These are phyloP conservation scores for Solanum hybrid DNA, from an alignment of 305 asterid genomes.

Conservation along the genomic window DNA sequence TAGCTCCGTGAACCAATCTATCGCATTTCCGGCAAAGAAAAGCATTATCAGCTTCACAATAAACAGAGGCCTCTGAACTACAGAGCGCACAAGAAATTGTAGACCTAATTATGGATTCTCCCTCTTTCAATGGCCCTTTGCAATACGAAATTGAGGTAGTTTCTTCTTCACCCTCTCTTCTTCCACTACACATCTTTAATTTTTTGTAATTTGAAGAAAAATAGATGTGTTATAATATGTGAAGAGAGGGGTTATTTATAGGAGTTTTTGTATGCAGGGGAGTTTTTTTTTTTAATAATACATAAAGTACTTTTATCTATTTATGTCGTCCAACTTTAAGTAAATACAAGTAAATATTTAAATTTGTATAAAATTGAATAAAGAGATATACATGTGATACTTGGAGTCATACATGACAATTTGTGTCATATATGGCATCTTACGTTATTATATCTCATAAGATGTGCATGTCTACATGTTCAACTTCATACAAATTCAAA, in stretches of 20 bases:
- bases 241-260: neutral
- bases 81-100: constrained; percentile 20
- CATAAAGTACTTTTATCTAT: too few species aligned
- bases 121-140: neutral
- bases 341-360: too few species aligned
- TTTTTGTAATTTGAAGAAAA: neutral
- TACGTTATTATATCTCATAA: too few species aligned
- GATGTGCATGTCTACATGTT: too few species aligned
- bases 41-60: constrained; percentile 11
- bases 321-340: neutral
- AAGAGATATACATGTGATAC: too few species aligned
- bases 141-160: neutral
- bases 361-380: too few species aligned
- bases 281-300: neutral
- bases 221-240: neutral
- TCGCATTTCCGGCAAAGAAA: constrained; percentile 11
- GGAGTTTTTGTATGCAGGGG: neutral
- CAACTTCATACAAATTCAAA: neutral
- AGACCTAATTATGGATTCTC: neutral
- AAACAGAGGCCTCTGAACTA: constrained; percentile 16
- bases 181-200: neutral
- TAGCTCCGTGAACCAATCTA: neutral
- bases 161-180: neutral
- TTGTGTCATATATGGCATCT: too few species aligned
- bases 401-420: too few species aligned